Evolutionary conservation across 768 basidiomycete genomes (phyloP).

Genomic region (Tulasnella sp.): DNA sequence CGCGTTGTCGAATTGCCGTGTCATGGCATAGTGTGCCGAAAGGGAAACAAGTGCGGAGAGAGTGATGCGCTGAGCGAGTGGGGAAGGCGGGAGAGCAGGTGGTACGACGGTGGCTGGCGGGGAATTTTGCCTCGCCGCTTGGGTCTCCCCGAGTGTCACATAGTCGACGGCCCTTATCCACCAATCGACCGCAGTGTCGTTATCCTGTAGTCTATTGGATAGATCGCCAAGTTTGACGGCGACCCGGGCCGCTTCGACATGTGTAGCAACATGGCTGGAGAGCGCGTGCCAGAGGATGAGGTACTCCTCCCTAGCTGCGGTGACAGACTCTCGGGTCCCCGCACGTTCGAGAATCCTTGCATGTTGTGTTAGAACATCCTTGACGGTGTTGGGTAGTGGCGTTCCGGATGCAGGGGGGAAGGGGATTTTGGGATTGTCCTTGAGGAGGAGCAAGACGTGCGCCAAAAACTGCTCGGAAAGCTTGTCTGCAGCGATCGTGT

Average conservation of each 20-base stretch:
- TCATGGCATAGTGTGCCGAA: slow-evolving; percentile 55
- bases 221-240: slow-evolving; percentile 61
- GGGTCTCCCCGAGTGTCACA: slow-evolving; percentile 18
- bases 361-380: slow-evolving; percentile 43
- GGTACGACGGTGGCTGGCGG: neutral
- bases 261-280: slow-evolving; percentile 26
- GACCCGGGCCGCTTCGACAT: slow-evolving; percentile 36
- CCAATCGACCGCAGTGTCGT: slow-evolving; percentile 48
- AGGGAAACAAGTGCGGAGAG: slow-evolving; percentile 52
- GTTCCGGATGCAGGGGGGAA: neutral
- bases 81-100: slow-evolving; percentile 1
- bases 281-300: slow-evolving; percentile 45
- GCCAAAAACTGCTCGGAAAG: slow-evolving; percentile 9
- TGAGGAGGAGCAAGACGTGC: slow-evolving; percentile 5
- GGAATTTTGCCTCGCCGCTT: too few species aligned
- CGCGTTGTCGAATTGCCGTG: slow-evolving; percentile 44
- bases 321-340: slow-evolving; percentile 38
- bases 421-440: neutral
- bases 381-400: slow-evolving; percentile 28
- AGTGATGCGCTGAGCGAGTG: slow-evolving; percentile 44
- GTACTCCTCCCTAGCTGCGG: slow-evolving; percentile 45
- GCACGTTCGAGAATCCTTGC: slow-evolving; percentile 49
- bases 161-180: slow-evolving; percentile 50
- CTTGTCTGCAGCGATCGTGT: neutral
- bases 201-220: slow-evolving; percentile 41